Evolutionary conservation across 768 basidiomycete genomes (phyloP).

Genomic region (Calvatia gigantea): DNA sequence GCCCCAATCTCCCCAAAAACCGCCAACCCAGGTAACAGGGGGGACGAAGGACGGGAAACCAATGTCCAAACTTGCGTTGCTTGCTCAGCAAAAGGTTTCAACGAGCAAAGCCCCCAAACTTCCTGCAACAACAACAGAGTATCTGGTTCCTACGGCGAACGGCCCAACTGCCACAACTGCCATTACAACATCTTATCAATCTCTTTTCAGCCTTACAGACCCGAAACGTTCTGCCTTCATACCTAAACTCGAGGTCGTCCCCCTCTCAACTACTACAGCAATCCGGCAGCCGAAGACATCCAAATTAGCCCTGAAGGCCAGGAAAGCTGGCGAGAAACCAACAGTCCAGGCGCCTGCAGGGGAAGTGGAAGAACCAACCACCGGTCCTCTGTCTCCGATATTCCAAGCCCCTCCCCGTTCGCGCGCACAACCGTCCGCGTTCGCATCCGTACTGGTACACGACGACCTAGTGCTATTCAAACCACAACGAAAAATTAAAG

Average conservation of each 20-base stretch:
- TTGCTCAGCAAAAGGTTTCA: conserved; percentile 59
- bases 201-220: conserved; percentile 59
- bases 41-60: conserved; percentile 15
- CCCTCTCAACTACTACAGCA: conserved; percentile 26
- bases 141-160: conserved; percentile 77
- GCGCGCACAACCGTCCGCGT: conserved; percentile 76
- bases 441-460: conserved; percentile 68
- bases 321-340: conserved; percentile 46
- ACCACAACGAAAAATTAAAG: conserved; percentile 29
- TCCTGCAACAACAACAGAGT: conserved; percentile 56
- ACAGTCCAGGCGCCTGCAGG: conserved; percentile 20
- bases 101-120: conserved; percentile 43
- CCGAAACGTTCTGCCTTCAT: conserved; percentile 39
- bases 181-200: conserved; percentile 79
- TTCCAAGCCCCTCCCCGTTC: conserved; percentile 53
- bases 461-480: conserved; percentile 38
- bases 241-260: conserved; percentile 41
- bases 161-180: conserved; percentile 80
- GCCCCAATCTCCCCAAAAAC: background rate
- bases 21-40: background rate
- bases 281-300: conserved; percentile 45
- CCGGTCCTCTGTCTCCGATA: conserved; percentile 43
- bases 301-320: conserved; percentile 75
- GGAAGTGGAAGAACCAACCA: conserved; percentile 36
- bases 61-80: conserved; percentile 49